Conservation (phyloP, 306 rosid species). For the Dryas alaskensis region DNA sequence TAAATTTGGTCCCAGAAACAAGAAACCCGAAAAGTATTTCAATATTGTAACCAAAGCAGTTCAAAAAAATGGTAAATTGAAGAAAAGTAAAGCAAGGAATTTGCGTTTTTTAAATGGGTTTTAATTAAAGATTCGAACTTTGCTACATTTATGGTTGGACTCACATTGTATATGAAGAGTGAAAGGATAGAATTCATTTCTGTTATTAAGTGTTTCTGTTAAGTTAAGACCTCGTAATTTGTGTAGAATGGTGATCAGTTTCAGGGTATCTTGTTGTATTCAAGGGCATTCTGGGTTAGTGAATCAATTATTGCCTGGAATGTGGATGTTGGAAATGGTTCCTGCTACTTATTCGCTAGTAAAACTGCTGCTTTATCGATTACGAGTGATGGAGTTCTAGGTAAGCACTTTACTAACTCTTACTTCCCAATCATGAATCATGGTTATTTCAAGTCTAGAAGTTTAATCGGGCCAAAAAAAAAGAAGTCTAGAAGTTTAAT, state of each 20-base stretch:
- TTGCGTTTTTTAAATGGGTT: background rate
- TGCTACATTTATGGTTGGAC: background rate
- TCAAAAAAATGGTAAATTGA: background rate
- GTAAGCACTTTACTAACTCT: constrained; percentile 31
- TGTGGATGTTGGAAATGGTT: constrained; percentile 47
- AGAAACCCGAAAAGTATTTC: background rate
- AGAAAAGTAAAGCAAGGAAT: background rate
- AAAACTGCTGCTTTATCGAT: constrained; percentile 50
- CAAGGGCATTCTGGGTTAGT: constrained; percentile 80
- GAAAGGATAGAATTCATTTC: background rate
- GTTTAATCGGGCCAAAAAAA: no score
- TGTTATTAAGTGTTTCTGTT: background rate
- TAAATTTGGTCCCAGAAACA: background rate
- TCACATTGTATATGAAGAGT: background rate
- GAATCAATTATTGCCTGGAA: constrained; percentile 80
- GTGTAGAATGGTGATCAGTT: constrained; percentile 38
- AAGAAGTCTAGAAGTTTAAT: background rate
- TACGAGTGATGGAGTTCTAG: constrained; percentile 49
- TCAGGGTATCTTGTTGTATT: constrained; percentile 48
- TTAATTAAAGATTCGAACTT: background rate
- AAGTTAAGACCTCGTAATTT: background rate
- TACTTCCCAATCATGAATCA: background rate
- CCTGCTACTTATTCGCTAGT: constrained; percentile 62
- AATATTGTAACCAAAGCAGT: background rate
- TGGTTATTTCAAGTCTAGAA: constrained; percentile 2